Percentiles rank a stretch among this genome's conserved stretches.
These are phyloP conservation scores for Pseudogymnoascus sp. DNA, from an alignment of 2,329 filamentous ascomycete species.

Conservation along the genomic window DNA sequence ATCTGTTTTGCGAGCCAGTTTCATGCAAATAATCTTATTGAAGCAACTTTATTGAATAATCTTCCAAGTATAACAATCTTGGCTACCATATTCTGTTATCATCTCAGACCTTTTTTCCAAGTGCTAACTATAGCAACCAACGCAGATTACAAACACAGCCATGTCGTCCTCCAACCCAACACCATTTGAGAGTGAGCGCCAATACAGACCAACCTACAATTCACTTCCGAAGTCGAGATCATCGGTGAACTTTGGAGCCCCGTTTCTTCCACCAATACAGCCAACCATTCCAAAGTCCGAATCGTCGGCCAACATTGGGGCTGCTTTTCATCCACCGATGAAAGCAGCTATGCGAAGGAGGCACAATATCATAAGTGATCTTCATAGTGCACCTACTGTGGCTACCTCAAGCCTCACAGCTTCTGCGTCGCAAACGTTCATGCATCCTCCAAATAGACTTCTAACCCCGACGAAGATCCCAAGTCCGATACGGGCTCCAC, in stretches of 20 bases:
- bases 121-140: not conserved
- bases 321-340: not conserved
- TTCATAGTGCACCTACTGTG: constrained; percentile 19
- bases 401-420: constrained; percentile 18
- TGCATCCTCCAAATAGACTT: not conserved
- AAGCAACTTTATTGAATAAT: too few relatives aligned
- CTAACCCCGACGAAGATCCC: not conserved
- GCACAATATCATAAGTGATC: constrained; percentile 16
- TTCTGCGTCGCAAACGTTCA: constrained; percentile 16
- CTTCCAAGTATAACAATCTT: not conserved
- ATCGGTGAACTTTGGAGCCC: not conserved
- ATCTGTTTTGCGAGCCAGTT: too few relatives aligned
- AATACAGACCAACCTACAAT: constrained; percentile 11
- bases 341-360: constrained; percentile 7
- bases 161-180: not conserved
- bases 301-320: not conserved
- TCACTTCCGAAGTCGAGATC: not conserved
- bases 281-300: not conserved
- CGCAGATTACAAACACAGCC: not conserved
- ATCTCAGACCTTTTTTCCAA: not conserved
- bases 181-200: not conserved
- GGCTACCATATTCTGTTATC: not conserved
- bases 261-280: constrained; percentile 5
- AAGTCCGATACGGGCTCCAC: not conserved
- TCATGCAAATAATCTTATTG: too few relatives aligned